Evolutionary conservation across 129 eudicot genomes (phyloP).

Genomic region (Centaurea solstitialis): DNA sequence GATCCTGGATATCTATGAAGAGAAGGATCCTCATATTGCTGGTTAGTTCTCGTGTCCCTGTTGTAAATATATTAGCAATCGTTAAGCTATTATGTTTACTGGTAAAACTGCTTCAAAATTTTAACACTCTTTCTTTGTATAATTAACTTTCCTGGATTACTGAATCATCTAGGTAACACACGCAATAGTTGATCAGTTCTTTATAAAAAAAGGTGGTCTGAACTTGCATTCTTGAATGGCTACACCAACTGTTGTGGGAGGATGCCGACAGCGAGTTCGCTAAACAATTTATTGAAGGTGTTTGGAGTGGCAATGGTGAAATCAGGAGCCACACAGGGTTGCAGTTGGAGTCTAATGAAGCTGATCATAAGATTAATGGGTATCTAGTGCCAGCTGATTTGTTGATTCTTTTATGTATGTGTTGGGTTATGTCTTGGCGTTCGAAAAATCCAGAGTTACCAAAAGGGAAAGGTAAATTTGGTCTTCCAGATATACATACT

Average conservation of each 20-base stretch:
- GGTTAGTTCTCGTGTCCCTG: slow-evolving; percentile 38
- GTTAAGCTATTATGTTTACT: not conserved
- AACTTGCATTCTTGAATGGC: slow-evolving; percentile 68
- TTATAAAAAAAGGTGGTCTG: slow-evolving; percentile 59
- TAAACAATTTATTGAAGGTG: slow-evolving; percentile 53
- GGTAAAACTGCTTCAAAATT: too few species aligned
- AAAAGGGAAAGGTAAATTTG: slow-evolving; percentile 21
- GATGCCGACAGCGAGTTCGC: slow-evolving; percentile 48
- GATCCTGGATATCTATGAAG: slow-evolving; percentile 3
- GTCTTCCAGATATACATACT: slow-evolving; percentile 69
- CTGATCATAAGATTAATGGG: slow-evolving; percentile 70
- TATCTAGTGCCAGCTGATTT: slow-evolving; percentile 56
- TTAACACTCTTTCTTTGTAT: not conserved
- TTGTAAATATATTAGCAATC: not conserved
- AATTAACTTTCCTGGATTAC: slow-evolving; percentile 37
- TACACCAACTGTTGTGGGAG: slow-evolving; percentile 72
- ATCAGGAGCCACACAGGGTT: slow-evolving; percentile 65
- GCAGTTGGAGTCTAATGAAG: slow-evolving; percentile 59
- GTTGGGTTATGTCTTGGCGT: slow-evolving; percentile 78
- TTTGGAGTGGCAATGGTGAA: slow-evolving; percentile 42
- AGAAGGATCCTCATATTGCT: too few species aligned
- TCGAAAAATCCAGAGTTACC: slow-evolving; percentile 27
- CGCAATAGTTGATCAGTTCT: slow-evolving; percentile 60
- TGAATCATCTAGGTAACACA: slow-evolving; percentile 53
- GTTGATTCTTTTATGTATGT: slow-evolving; percentile 68